Evolutionary conservation across 768 basidiomycete species (phyloP).

Genomic region (Xanthoconium purpureum): DNA sequence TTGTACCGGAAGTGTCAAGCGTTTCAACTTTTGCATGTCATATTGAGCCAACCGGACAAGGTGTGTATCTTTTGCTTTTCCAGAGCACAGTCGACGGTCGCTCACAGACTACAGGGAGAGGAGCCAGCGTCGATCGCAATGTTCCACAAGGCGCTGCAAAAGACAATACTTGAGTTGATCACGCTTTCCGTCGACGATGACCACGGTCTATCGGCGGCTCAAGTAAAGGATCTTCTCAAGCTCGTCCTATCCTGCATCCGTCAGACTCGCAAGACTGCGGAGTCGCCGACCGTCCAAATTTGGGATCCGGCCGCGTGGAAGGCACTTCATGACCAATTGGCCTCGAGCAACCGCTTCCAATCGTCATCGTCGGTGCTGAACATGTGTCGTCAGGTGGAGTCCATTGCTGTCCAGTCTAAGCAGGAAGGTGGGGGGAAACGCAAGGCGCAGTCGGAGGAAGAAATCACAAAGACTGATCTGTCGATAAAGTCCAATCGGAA

Average conservation of each 20-base stretch:
- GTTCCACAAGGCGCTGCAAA: constrained; percentile 46
- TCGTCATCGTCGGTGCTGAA: constrained; percentile 57
- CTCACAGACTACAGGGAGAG: constrained; percentile 29
- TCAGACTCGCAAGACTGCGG: constrained; percentile 50
- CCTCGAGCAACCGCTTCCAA: constrained; percentile 56
- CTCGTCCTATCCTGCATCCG: constrained; percentile 62
- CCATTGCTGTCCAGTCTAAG: constrained; percentile 9
- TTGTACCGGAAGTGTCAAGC: constrained; percentile 72
- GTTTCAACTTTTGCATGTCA: constrained; percentile 64
- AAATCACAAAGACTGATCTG: constrained; percentile 23
- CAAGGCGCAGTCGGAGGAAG: constrained; percentile 34
- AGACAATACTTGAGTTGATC: constrained; percentile 47
- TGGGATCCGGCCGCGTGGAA: constrained; percentile 68
- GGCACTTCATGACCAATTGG: constrained; percentile 44
- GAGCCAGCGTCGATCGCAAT: constrained; percentile 42
- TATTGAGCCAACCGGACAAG: constrained; percentile 46
- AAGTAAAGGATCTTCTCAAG: constrained; percentile 80
- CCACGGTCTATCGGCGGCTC: constrained; percentile 49
- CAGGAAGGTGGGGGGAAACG: constrained; percentile 32
- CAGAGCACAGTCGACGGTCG: background rate
- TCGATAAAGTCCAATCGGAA: constrained; percentile 43
- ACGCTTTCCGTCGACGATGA: constrained; percentile 48
- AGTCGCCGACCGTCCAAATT: constrained; percentile 30
- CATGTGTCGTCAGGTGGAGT: constrained; percentile 62
- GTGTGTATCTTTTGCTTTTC: constrained; percentile 9